Evolutionary conservation across 2,329 filamentous ascomycete genomes (phyloP).

Genomic region (Septoria linicola): DNA sequence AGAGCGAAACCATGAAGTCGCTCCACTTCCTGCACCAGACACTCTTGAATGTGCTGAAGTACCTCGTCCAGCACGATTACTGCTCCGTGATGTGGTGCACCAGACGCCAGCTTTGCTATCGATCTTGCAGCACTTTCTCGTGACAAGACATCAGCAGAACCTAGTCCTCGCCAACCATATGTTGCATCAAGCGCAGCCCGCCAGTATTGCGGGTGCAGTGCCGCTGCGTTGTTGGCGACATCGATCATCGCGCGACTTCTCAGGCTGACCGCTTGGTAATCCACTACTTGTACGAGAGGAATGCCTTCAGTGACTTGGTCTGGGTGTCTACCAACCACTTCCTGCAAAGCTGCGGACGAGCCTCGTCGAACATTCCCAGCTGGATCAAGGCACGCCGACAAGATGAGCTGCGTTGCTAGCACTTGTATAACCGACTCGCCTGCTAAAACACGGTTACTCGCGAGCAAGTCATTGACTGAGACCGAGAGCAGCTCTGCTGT

Average conservation of each 20-base stretch:
- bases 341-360: slow-evolving; percentile 88
- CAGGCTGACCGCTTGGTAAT: slow-evolving; percentile 91
- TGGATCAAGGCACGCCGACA: slow-evolving; percentile 80
- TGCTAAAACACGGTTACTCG: slow-evolving; percentile 3
- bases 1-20: slow-evolving; percentile 24
- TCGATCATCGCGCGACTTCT: slow-evolving; percentile 76
- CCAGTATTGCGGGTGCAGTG: slow-evolving; percentile 64
- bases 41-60: slow-evolving; percentile 45
- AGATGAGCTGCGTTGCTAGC: slow-evolving; percentile 76
- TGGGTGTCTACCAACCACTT: slow-evolving; percentile 88
- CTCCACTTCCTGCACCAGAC: slow-evolving; percentile 37
- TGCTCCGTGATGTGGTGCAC: slow-evolving; percentile 39
- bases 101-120: slow-evolving; percentile 59
- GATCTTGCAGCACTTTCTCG: slow-evolving; percentile 69
- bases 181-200: slow-evolving; percentile 68
- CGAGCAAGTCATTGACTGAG: slow-evolving; percentile 36
- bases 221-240: slow-evolving; percentile 68
- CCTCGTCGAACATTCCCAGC: slow-evolving; percentile 91
- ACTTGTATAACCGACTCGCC: slow-evolving; percentile 53
- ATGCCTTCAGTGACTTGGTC: slow-evolving; percentile 82
- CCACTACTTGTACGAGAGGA: slow-evolving; percentile 79
- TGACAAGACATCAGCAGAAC: slow-evolving; percentile 71
- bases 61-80: slow-evolving; percentile 44
- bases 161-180: slow-evolving; percentile 84
- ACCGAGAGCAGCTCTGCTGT: slow-evolving; percentile 73